phyloP scores from a whole-genome alignment of 1,284 basidiomycete species.

The Trametes versicolor region DNA sequence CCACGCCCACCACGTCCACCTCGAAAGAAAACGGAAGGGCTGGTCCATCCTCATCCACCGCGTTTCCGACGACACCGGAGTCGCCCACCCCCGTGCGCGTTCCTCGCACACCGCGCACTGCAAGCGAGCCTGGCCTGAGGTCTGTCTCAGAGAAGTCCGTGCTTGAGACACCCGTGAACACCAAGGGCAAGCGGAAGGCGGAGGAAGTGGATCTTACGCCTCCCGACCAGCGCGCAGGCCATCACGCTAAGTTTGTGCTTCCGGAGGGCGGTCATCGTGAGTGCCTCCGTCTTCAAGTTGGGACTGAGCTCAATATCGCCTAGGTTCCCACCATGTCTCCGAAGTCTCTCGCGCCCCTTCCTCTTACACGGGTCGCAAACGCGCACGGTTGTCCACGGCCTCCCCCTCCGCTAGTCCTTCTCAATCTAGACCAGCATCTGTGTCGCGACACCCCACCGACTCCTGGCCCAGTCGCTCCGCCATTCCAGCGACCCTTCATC shows the following conservation, averaged over 20 bases:
- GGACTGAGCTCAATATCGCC: slow-evolving; percentile 14
- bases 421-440: slow-evolving; percentile 41
- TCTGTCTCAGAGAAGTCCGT: slow-evolving; percentile 39
- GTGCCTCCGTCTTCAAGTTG: slow-evolving; percentile 28
- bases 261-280: slow-evolving; percentile 61
- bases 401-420: slow-evolving; percentile 47
- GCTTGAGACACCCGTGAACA: slow-evolving; percentile 41
- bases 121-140: slow-evolving; percentile 42
- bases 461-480: slow-evolving; percentile 64
- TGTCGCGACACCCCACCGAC: slow-evolving; percentile 51
- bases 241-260: slow-evolving; percentile 49
- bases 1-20: slow-evolving; percentile 26
- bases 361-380: slow-evolving; percentile 69
- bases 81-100: slow-evolving; percentile 29
- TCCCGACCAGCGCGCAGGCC: slow-evolving; percentile 52
- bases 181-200: slow-evolving; percentile 60
- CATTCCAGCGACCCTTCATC: slow-evolving; percentile 45
- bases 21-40: slow-evolving; percentile 38
- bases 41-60: slow-evolving; percentile 37
- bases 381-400: slow-evolving; percentile 63
- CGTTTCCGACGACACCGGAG: slow-evolving; percentile 29
- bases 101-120: slow-evolving; percentile 37
- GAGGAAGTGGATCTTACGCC: slow-evolving; percentile 59
- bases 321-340: slow-evolving; percentile 40
- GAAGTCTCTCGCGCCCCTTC: slow-evolving; percentile 63